Conservation (phyloP, 1,284 basidiomycete species). For the Gomphus bonarii region DNA sequence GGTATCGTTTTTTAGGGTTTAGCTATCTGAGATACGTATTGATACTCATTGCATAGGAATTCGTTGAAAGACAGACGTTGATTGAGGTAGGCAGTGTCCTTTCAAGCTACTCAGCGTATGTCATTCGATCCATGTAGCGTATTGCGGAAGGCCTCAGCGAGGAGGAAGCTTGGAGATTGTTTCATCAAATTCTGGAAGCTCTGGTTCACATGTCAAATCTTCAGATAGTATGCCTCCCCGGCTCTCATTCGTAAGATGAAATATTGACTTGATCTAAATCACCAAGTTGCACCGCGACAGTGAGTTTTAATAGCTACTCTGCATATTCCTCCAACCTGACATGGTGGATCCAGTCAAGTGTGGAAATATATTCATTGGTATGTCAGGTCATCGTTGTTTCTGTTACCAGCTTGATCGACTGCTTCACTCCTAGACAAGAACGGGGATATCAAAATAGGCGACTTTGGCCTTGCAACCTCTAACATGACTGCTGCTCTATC, state of each 20-base stretch:
- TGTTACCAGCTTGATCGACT: neutral
- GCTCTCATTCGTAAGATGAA: neutral
- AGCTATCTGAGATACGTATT: constrained; percentile 8
- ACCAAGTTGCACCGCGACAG: constrained; percentile 74
- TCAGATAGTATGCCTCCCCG: constrained; percentile 52
- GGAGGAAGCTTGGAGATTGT: constrained; percentile 83
- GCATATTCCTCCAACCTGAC: neutral
- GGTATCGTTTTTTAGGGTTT: constrained; percentile 31
- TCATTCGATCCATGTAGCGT: constrained; percentile 32
- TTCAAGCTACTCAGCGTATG: neutral
- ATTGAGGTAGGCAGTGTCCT: constrained; percentile 46
- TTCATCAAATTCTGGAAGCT: constrained; percentile 89
- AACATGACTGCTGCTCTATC: constrained; percentile 49
- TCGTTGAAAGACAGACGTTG: constrained; percentile 78
- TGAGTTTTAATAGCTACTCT: neutral
- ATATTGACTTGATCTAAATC: constrained; percentile 7
- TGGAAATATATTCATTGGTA: constrained; percentile 86
- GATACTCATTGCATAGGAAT: constrained; percentile 44
- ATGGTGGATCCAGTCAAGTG: constrained; percentile 47
- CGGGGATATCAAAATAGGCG: constrained; percentile 90
- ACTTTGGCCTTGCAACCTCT: constrained; percentile 88
- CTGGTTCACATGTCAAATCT: constrained; percentile 83
- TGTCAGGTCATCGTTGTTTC: constrained; percentile 13
- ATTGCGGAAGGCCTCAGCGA: constrained; percentile 74
- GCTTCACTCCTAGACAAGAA: constrained; percentile 49